Base-by-base conservation (phyloP, 176 grass and related monocot genomes). In the Ensete glaucum region DNA sequence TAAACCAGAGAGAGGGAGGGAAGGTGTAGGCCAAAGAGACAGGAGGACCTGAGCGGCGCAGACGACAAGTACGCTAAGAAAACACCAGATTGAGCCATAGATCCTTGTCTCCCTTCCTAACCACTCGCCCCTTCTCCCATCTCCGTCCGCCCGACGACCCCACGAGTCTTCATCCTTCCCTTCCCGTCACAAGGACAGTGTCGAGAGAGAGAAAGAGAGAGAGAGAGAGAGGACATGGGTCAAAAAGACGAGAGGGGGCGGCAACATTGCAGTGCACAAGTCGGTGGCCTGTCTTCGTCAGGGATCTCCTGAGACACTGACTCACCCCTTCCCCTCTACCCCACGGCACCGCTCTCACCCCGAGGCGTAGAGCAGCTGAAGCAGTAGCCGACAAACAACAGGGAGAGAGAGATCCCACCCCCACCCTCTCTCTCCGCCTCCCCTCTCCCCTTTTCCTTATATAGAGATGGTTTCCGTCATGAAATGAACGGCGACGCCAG, bases 321-420 rank as follows among this genome's bases (percentile, higher is more conserved):
- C 64, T 2, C 64, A 10, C 64, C 0, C 1, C 64, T 29, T 1
- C 25, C 9, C 57, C 57, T 20, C 14, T 17, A 3, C 57, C 57
- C 57, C 57, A 57, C 57, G n/a, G 17, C 57, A n/a, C 34, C 57
- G 57, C 57, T 60, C 57, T 15, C 57, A 22, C 24, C 64, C 26
- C 64, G 24, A 67, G 0, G 15, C 11, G 64, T 26, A 9, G 25
- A 14, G 24, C 63, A 65, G 11, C 63, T 25, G 9, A 22, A 16
- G 64, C 67, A 26, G 62, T 69, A 69, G 29, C 67, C 67, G 67
- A 69, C 67, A 70, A 70, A 70, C 22, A 19, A 50, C 67, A 14
- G 34, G 67, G 17, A 5, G 43, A 8, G 43, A 8, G 8, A 50
- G 48, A 70, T 69, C 16, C 43, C 11, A 48, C 17, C 48, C 11